Conservation (phyloP, 1,284 basidiomycete species). For the Marasmius fiardii region DNA sequence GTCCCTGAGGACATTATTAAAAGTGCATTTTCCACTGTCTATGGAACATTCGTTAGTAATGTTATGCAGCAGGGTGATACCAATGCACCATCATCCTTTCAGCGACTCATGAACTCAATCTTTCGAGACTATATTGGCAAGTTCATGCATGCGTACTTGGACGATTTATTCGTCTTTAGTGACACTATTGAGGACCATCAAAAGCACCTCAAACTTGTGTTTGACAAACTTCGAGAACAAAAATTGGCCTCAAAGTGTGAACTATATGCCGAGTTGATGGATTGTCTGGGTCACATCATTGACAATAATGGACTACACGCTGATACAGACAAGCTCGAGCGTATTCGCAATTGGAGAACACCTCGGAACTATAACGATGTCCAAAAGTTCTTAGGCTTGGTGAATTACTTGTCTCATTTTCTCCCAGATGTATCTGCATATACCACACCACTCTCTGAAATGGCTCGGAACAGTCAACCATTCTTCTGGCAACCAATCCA, state of each 20-base stretch:
- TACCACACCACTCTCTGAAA: constrained; percentile 17
- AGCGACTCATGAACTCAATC: no score
- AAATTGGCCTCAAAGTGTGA: constrained; percentile 25
- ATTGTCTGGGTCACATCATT: constrained; percentile 30
- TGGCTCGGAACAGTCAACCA: constrained; percentile 11
- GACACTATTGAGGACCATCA: no score
- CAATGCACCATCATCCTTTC: constrained; percentile 20
- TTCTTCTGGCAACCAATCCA: neutral
- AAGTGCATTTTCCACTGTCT: constrained; percentile 18
- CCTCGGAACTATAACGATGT: constrained; percentile 36
- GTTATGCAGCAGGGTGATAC: constrained; percentile 17
- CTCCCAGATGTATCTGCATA: constrained; percentile 32
- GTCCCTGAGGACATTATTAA: constrained; percentile 11
- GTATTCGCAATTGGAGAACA: constrained; percentile 20
- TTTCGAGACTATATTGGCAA: no score
- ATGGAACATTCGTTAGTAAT: constrained; percentile 17
- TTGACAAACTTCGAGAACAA: constrained; percentile 17
- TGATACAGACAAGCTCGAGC: constrained; percentile 22
- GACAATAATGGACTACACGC: constrained; percentile 23
- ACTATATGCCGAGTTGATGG: constrained; percentile 32
- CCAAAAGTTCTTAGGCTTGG: constrained; percentile 35
- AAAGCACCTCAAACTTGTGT: constrained; percentile 12
- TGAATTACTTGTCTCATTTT: constrained; percentile 37
- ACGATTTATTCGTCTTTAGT: no score
- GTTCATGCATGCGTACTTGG: no score